phyloP scores from a whole-genome alignment of 2,329 filamentous ascomycete species.

The Sporothrix schenckii region DNA sequence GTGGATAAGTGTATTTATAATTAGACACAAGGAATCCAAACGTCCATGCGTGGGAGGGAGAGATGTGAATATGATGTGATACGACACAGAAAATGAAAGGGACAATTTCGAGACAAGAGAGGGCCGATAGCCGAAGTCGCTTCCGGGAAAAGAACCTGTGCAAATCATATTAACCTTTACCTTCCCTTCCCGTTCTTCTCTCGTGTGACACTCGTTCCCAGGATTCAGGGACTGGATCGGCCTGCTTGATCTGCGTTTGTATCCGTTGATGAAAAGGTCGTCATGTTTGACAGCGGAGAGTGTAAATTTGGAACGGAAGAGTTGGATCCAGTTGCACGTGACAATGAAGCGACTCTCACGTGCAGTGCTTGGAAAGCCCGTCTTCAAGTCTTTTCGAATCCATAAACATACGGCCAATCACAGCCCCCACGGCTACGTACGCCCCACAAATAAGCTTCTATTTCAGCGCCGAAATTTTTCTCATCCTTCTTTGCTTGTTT shows the following conservation, averaged over 20 bases:
- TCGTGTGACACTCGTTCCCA: slow-evolving; percentile 8
- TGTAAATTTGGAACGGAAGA: neutral
- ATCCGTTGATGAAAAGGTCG: neutral
- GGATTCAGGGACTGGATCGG: slow-evolving; percentile 11
- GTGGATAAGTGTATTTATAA: neutral
- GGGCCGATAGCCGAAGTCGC: slow-evolving; percentile 13
- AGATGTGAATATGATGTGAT: neutral
- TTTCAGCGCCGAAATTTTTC: slow-evolving; percentile 32
- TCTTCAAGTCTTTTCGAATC: neutral
- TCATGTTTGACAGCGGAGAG: neutral
- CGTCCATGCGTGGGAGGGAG: neutral
- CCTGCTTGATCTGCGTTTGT: slow-evolving; percentile 28
- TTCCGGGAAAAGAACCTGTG: neutral
- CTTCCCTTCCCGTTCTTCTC: neutral
- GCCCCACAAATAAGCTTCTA: slow-evolving; percentile 26
- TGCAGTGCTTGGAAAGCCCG: neutral
- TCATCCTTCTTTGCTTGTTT: slow-evolving; percentile 29
- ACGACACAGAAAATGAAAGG: too few relatives aligned
- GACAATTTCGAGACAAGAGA: neutral
- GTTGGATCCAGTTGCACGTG: neutral
- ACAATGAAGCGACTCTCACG: neutral
- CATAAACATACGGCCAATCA: slow-evolving; percentile 17
- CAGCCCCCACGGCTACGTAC: too few relatives aligned
- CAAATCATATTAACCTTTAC: neutral
- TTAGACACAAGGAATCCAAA: slow-evolving; percentile 1